Evolutionary conservation across 2,329 filamentous ascomycete genomes (phyloP).

Genomic region (Ceratocystiopsis brevicomis): DNA sequence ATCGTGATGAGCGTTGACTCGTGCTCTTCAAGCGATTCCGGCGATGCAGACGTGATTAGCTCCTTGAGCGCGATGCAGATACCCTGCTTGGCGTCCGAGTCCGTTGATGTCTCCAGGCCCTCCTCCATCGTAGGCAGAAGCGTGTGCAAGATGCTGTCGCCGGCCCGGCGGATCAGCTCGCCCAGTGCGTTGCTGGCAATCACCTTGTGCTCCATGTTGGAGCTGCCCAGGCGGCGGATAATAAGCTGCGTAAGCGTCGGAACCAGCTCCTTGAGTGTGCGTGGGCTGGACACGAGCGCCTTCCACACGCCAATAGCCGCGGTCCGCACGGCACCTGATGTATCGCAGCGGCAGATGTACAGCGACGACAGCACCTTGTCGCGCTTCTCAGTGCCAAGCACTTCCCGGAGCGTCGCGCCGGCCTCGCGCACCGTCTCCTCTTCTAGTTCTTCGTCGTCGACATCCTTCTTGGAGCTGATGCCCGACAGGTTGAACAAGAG

Average conservation of each 20-base stretch:
- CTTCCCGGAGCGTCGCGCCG: constrained; percentile 79
- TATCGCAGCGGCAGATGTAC: constrained; percentile 96
- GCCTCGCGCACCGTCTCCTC: constrained; percentile 63
- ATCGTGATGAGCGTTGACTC: constrained; percentile 91
- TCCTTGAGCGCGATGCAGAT: constrained; percentile 94
- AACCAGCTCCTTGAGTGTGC: constrained; percentile 84
- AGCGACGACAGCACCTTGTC: constrained; percentile 95
- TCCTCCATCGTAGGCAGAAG: constrained; percentile 84
- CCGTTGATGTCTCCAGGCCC: constrained; percentile 69
- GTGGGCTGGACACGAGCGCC: constrained; percentile 77
- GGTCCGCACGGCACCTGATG: constrained; percentile 71
- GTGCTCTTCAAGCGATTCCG: constrained; percentile 79
- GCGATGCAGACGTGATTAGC: constrained; percentile 72
- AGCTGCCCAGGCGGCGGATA: constrained; percentile 80
- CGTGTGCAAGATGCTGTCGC: constrained; percentile 76
- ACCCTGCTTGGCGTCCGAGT: constrained; percentile 85
- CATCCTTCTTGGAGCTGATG: constrained; percentile 49
- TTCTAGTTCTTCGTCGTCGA: constrained; percentile 62
- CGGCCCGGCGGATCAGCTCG: constrained; percentile 91
- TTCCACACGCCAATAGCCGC: constrained; percentile 94
- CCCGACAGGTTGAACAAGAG: constrained; percentile 94
- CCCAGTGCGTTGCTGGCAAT: constrained; percentile 95
- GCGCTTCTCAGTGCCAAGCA: constrained; percentile 85
- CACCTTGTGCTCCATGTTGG: constrained; percentile 96
- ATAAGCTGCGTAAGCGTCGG: constrained; percentile 89